A percentile compares a stretch with the other conserved stretches of the same genome.
These are phyloP conservation scores for Nematocida parisii DNA, from an alignment of 371 early-diverging fungal species.

Conservation along the genomic window DNA sequence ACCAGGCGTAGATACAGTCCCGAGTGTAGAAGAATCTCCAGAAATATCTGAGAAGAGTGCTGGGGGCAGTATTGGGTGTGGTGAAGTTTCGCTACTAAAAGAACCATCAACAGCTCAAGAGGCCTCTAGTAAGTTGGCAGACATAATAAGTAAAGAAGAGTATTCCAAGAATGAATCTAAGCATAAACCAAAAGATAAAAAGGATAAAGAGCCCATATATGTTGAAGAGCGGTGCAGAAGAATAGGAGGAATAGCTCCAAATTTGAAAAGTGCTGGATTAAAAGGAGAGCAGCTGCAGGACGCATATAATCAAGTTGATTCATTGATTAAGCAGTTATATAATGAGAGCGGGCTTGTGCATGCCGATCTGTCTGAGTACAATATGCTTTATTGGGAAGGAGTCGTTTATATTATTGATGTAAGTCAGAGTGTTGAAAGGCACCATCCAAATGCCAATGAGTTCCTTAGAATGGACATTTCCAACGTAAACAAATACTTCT, in stretches of 20 bases:
- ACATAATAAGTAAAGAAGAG: neutral
- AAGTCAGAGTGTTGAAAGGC: constrained; percentile 95
- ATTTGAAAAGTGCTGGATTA: constrained; percentile 85
- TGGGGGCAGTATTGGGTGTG: neutral
- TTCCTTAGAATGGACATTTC: constrained; percentile 89
- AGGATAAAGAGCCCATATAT: neutral
- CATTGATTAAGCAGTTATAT: constrained; percentile 85
- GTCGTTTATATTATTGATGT: constrained; percentile 82
- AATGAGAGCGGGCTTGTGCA: constrained; percentile 89
- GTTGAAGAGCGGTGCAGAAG: neutral
- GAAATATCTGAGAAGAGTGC: neutral
- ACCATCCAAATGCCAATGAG: constrained; percentile 93
- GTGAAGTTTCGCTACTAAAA: neutral
- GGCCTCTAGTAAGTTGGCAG: neutral
- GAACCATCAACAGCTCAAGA: neutral
- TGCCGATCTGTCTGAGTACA: constrained; percentile 97
- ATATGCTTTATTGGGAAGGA: constrained; percentile 74
- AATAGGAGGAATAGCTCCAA: constrained; percentile 72
- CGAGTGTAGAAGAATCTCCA: neutral
- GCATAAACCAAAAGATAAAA: neutral
- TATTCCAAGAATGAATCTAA: neutral
- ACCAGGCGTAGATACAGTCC: neutral
- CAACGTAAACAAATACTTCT: constrained; percentile 90
- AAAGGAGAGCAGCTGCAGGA: constrained; percentile 72
- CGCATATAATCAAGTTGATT: constrained; percentile 80